Evolutionary conservation across 495 filamentous ascomycete species (phyloP).

Genomic region (Hyaloscypha finlandica): DNA sequence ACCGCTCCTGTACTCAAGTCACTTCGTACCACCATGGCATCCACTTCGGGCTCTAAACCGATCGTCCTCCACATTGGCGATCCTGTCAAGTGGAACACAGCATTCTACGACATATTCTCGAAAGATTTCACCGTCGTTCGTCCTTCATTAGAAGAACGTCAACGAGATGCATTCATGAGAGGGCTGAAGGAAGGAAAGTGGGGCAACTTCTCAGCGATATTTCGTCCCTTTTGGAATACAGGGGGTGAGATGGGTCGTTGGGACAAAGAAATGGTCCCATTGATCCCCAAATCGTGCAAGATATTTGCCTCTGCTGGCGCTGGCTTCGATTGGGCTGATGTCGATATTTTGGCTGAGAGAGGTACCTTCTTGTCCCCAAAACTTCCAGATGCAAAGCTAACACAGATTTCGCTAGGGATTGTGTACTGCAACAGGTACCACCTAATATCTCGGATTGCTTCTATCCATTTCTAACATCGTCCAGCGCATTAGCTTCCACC

Average conservation of each 20-base stretch:
- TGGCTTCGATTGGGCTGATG: conserved; percentile 79
- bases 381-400: background rate
- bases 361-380: conserved; percentile 48
- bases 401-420: conserved; percentile 19
- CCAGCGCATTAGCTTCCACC: conserved; percentile 55
- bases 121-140: conserved; percentile 60
- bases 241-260: conserved; percentile 78
- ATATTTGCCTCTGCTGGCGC: conserved; percentile 75
- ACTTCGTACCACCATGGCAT: conserved; percentile 7
- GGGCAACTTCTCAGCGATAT: conserved; percentile 73
- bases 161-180: conserved; percentile 59
- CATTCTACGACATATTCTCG: conserved; percentile 56
- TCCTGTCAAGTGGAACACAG: conserved; percentile 65
- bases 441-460: background rate
- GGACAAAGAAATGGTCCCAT: conserved; percentile 68
- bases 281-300: conserved; percentile 64
- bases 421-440: conserved; percentile 32
- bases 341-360: conserved; percentile 61
- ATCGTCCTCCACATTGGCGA: conserved; percentile 70
- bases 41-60: conserved; percentile 18
- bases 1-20: conserved; percentile 1
- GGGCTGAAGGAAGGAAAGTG: conserved; percentile 65
- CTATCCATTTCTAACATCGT: conserved; percentile 9
- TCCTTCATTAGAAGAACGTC: conserved; percentile 49
- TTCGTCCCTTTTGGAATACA: conserved; percentile 78